A percentile compares a stretch with the other conserved stretches of the same genome.
Conservation (phyloP, 768 basidiomycete species). For the Kwoniella dendrophila region DNA sequence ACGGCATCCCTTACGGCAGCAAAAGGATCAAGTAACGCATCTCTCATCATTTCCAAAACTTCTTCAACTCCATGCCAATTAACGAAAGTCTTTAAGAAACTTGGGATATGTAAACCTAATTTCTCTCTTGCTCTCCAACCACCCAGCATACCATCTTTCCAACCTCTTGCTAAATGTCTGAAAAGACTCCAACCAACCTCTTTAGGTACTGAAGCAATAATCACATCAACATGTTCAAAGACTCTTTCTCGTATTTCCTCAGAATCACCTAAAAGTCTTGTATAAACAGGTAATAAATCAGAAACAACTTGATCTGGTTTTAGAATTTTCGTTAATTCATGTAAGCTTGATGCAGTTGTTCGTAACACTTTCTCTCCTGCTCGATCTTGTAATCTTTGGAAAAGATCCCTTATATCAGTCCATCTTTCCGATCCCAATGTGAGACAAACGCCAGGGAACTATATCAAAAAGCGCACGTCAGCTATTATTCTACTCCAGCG, state of each 20-base stretch:
- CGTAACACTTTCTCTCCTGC: conserved; percentile 67
- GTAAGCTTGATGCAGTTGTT: conserved; percentile 82
- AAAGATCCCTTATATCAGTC: conserved; percentile 68
- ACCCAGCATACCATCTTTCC: conserved; percentile 64
- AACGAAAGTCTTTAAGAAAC: conserved; percentile 59
- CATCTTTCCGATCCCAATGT: conserved; percentile 77
- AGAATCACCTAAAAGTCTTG: conserved; percentile 60
- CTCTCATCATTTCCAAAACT: conserved; percentile 63
- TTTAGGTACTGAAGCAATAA: conserved; percentile 63
- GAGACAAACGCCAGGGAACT: conserved; percentile 85
- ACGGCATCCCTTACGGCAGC: conserved; percentile 84
- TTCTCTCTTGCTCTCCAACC: conserved; percentile 81
- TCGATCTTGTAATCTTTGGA: conserved; percentile 68
- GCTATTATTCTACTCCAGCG: too few relatives aligned
- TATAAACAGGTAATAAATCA: conserved; percentile 74
- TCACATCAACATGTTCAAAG: conserved; percentile 66
- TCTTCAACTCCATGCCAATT: conserved; percentile 59
- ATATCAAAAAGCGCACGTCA: conserved; percentile 43
- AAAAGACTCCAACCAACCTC: conserved; percentile 60
- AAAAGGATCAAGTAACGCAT: conserved; percentile 72
- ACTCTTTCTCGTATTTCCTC: conserved; percentile 75
- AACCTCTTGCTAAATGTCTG: conserved; percentile 60
- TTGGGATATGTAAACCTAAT: conserved; percentile 64
- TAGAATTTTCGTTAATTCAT: conserved; percentile 84
- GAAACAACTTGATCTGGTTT: conserved; percentile 67